These are phyloP conservation scores for Xylaria sp. DNA, from an alignment of 2,329 filamentous ascomycete genomes.

Conservation along the genomic window DNA sequence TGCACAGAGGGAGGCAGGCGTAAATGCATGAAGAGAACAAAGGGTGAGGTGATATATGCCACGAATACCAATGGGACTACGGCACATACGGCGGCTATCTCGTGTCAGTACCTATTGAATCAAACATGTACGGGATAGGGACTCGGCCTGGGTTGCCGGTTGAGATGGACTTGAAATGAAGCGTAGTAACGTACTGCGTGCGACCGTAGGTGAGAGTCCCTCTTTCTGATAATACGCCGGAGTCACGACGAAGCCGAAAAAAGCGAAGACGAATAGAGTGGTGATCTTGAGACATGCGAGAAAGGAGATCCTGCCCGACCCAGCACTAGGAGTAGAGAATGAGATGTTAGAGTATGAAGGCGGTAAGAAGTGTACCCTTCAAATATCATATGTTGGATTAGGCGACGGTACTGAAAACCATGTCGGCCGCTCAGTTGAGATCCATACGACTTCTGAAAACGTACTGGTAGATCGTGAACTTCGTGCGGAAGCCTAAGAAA, in stretches of 20 bases:
- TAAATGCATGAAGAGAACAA: constrained; percentile 67
- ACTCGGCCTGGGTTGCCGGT: neutral
- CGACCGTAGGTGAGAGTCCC: constrained; percentile 23
- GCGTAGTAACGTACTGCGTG: constrained; percentile 23
- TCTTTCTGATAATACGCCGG: constrained; percentile 50
- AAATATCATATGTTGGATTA: neutral
- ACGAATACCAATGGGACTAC: constrained; percentile 61
- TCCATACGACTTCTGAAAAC: neutral
- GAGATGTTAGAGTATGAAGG: neutral
- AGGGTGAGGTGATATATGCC: constrained; percentile 60
- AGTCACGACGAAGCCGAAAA: constrained; percentile 59
- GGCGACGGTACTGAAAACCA: neutral
- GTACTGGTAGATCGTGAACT: constrained; percentile 64
- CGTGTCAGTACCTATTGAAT: neutral
- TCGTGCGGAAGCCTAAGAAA: constrained; percentile 47
- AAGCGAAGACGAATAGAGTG: constrained; percentile 62
- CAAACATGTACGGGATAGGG: neutral
- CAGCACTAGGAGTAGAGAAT: constrained; percentile 38
- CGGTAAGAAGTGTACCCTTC: neutral
- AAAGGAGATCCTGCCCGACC: constrained; percentile 60
- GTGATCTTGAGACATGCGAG: constrained; percentile 67
- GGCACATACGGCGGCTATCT: constrained; percentile 52
- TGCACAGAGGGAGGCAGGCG: constrained; percentile 62
- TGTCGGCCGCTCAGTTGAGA: neutral
- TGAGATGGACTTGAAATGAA: neutral